Base-by-base conservation (phyloP, 2,329 filamentous ascomycete species). In the Cytospora chrysosperma region DNA sequence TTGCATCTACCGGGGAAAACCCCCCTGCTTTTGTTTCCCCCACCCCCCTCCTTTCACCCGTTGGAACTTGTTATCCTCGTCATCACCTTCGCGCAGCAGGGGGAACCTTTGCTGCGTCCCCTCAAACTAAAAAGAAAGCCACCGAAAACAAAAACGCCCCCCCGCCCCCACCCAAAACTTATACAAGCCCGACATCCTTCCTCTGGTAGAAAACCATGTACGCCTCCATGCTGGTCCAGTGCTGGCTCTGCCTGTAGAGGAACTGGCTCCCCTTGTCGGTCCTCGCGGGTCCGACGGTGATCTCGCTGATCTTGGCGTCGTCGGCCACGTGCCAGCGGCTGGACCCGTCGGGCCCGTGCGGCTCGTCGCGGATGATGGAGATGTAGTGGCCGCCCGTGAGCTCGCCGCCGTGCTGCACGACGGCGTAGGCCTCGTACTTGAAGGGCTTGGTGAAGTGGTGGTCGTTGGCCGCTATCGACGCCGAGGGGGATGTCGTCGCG, bases 401-500 rank as follows among this genome's bases (percentile, higher is more conserved):
- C 1, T 82, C 86, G 1, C 78, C 78, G 26, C 93, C 93, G 74
- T 97, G 93, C 66, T 90, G 82, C 60, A 96, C 85, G 8, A 97
- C 89, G 2, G 88, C 94, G 73, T 96, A 97, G 59, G 91, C 88
- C 72, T 96, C 89, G 75, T 97, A 99, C 6, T 81, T 78, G 71
- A 90, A 92, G 0, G 90, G 88, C 0, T 75, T 77, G 2, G 70
- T 69, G 63, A 83, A 81, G 17, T 77, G 77, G 12, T 70, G 74
- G 63, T 80, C 78, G 64, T 75, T 69, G 7, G 72, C 75, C 21
- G n/a, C 37, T 19, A 69, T 72, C 32, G 68, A 65, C 40, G 50
- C 49, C 21, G 54, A 65, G 63, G 60, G 69, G 66, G 63, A 63
- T 62, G 62, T 69, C 63, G 62, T 69, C 69, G 24, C 65, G 21